Evolutionary conservation across 108 stramenopile genomes (phyloP), one percentile per base, ranked within the genome.

Genomic region (Ochromonas danica): DNA sequence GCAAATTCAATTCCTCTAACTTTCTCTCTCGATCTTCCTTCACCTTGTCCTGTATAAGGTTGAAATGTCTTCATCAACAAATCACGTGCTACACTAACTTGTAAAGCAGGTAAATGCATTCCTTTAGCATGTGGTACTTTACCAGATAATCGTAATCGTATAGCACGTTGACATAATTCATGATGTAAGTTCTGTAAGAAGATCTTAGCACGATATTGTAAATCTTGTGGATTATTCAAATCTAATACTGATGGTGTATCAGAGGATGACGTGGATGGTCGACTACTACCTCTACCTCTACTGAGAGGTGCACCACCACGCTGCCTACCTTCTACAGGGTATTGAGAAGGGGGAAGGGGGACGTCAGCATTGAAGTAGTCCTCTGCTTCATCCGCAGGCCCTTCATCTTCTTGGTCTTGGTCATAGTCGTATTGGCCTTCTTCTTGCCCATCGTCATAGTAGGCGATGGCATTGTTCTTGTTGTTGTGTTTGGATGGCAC

Each of bases 181-280:
- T 6, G 14, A 6, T 36, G 14, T 6, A 75, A 31, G 25, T 60
- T 60, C 40, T 75, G 31, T 41, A 75, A 60, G 38, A 33, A 75
- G 17, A 75, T 75, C 31, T 75, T 75, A 27, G 72, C 72, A 27
- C 72, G 72, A 60, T 75, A 75, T 33, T 75, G 10, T 31, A 75
- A 31, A 42, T 38, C 63, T 67, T 67, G 3, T 28, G 63, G 63
- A 36, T 67, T 36, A 10, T 22, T 67, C 10, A 36, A 6, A 67
- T 67, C 63, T 6, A 67, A 10, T 14, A 14, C 25, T 3, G 35
- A 67, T 67, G 33, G 63, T 67, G 31, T 25, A 14, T 51, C 63
- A 14, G 63, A 67, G 63, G 63, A 36, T 36, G 51, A 22, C 51
- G 17, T 57, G 17, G 10, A 57, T 57, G 10, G 51, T 10, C 51